Conservation (phyloP, 108 stramenopile species). For the Aurantiochytrium sp. region DNA sequence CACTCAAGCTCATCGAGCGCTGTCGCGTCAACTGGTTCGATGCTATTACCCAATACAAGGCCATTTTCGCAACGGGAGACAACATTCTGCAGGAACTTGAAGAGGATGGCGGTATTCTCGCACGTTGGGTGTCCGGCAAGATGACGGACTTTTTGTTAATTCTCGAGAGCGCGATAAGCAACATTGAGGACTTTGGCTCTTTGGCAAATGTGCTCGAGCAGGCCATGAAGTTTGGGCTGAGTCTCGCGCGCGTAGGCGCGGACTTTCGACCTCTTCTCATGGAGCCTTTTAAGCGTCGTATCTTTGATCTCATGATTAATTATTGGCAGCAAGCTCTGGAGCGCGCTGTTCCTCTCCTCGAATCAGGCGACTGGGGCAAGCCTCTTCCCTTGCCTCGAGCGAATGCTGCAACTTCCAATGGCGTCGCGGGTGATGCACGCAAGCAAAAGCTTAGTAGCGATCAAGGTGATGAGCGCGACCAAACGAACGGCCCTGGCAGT, state of each 20-base stretch:
- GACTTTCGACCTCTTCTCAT: constrained; percentile 7
- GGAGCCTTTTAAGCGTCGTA: constrained; percentile 3
- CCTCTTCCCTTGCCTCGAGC: background rate
- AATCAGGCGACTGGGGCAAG: background rate
- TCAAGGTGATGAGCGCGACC: background rate
- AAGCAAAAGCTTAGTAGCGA: background rate
- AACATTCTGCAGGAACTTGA: background rate
- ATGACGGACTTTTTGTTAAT: background rate
- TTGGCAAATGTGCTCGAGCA: background rate
- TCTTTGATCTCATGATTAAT: background rate
- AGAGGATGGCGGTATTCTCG: background rate
- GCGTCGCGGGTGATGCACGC: background rate
- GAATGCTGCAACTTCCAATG: background rate
- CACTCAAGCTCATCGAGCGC: constrained; percentile 1
- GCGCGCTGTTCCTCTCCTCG: background rate
- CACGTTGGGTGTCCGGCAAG: constrained; percentile 8
- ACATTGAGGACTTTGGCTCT: background rate
- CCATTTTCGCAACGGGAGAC: constrained; percentile 9
- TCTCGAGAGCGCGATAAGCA: background rate
- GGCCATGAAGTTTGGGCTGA: constrained; percentile 9
- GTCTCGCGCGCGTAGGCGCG: constrained; percentile 12
- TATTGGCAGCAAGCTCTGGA: background rate
- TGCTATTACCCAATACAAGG: background rate
- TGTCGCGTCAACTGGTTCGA: constrained; percentile 19
- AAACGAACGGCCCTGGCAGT: background rate